Base-by-base conservation (phyloP, 768 basidiomycete species). In the Lactarius pseudohatsudake region DNA sequence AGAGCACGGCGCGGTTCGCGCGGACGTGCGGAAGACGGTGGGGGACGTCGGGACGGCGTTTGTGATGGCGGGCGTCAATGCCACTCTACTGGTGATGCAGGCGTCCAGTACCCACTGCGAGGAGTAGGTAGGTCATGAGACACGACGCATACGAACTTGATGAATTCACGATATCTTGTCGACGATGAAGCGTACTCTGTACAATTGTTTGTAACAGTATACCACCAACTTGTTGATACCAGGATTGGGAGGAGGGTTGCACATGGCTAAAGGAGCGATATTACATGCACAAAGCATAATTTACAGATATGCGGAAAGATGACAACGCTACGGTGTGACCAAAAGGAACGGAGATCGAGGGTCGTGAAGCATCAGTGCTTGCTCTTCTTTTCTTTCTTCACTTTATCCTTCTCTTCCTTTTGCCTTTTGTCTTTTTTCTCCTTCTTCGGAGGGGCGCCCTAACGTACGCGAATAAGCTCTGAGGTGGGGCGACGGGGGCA, bases 11-110 rank as follows among this genome's bases (percentile, higher is more conserved):
- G 71, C 72, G 34, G 79, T 89, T 4, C 82, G 84, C 0, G 72
- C 80, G 4, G 91, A 92, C 73, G 85, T 94, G 66, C 81, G 82
- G 74, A 89, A 90, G 78, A 94, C 94, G 26, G 81, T 96, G 30
- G 96, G 96, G 3, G 92, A 96, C 74, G 88, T 92, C 20, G 91
- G 86, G 2, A 84, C 88, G 47, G 88, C 88, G 55, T 85, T 96
- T 74, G 85, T 94, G 15, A 79, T 88, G 3, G 80, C 85, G 7
- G 84, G 84, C 1, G 79, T 80, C 59, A 83, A 83, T 41, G 79
- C 81, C 53, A 89, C 85, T 22, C 71, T 92, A 47, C 77, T 92
- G 41, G 89, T 93, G 1, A 72, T 93, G 40, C 91, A 92, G 77
- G 85, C 87, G 9, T 41, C 58, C 18, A 15, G 50, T 11, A 32